phyloP scores from a whole-genome alignment of 1,139 yeast genomes.

The Candida neerlandica region DNA sequence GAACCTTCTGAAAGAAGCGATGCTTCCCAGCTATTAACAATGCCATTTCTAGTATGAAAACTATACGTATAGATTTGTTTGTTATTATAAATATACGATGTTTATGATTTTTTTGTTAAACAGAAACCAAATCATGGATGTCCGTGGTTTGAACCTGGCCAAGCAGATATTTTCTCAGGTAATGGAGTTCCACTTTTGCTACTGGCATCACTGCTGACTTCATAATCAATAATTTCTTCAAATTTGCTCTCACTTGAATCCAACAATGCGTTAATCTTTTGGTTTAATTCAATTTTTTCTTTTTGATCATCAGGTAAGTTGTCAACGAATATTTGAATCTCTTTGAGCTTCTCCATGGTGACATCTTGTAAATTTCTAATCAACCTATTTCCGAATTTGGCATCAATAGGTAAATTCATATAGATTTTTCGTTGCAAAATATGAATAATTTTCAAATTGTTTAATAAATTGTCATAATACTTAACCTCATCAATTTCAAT shows the following conservation, averaged over 20 bases:
- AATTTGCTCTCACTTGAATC: slow-evolving; percentile 19
- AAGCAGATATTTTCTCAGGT: slow-evolving; percentile 54
- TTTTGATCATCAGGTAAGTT: slow-evolving; percentile 9
- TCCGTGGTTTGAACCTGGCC: slow-evolving; percentile 72
- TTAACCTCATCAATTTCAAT: slow-evolving; percentile 20
- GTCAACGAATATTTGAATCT: slow-evolving; percentile 16
- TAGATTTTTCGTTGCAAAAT: slow-evolving; percentile 45
- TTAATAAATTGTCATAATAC: slow-evolving; percentile 26
- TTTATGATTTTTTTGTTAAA: background rate
- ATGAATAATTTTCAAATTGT: slow-evolving; percentile 36
- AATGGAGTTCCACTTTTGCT: slow-evolving; percentile 35
- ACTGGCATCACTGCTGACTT: slow-evolving; percentile 19
- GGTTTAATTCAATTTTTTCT: slow-evolving; percentile 10
- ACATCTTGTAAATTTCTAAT: slow-evolving; percentile 47
- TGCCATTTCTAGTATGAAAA: slow-evolving; percentile 25
- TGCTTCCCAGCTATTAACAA: slow-evolving; percentile 47
- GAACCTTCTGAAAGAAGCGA: slow-evolving; percentile 50
- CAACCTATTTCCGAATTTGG: slow-evolving; percentile 52
- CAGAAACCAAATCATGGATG: slow-evolving; percentile 44
- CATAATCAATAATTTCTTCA: slow-evolving; percentile 22
- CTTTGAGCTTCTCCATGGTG: slow-evolving; percentile 37
- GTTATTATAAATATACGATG: slow-evolving; percentile 1
- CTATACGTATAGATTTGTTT: background rate
- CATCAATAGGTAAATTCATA: slow-evolving; percentile 56
- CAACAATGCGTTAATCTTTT: slow-evolving; percentile 10